Base-by-base conservation (phyloP, 2,329 filamentous ascomycete species). In the Fusarium torulosum region DNA sequence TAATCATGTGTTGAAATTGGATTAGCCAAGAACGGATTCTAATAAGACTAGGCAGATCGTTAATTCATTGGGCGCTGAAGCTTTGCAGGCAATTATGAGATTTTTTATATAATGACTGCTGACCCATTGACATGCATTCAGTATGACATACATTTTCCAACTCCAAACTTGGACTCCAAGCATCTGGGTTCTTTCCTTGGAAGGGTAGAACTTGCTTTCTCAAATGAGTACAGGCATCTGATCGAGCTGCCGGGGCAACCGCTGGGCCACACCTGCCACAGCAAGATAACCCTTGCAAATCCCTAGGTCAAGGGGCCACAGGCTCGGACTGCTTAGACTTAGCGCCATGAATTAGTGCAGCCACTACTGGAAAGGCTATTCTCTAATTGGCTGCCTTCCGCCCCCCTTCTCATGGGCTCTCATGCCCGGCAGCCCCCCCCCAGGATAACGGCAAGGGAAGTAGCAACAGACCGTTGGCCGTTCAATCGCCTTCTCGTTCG, bases 361-460 rank as follows among this genome's bases (percentile, higher is more conserved):
- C 51, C 51, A 55, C 49, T 51, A 41, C 35, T 60, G 21, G 23
- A 13, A 51, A 41, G 15, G 15, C 59, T 31, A 41, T 62, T 23
- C 44, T 45, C 37, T 62, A 65, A 68, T 68, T 68, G 65, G 65
- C 20, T 31, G 44, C 46, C 17, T 46, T 17, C 40, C 43, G 50
- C 65, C 62, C 65, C 29, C 63, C 64, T 66, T 66, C 55, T 37
- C 42, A 64, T 41, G 45, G 45, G 59, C 53, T 43, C 53, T 59
- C 42, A 43, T 64, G 31, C 27, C 27, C 10, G 27, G 27, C 3
- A 29, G 27, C 10, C 27, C 25, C 27, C 25, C 23, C 43, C 60
- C 35, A 66, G 60, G 66, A 65, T 68, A 68, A 68, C 65, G 65
- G 60, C 60, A 59, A 64, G 63, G 63, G 47, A 67, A 66, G 66